Percentiles rank a stretch among this genome's conserved stretches.
These are phyloP conservation scores for Coemansia sp. DNA, from an alignment of 371 early-diverging fungal species.

Conservation along the genomic window DNA sequence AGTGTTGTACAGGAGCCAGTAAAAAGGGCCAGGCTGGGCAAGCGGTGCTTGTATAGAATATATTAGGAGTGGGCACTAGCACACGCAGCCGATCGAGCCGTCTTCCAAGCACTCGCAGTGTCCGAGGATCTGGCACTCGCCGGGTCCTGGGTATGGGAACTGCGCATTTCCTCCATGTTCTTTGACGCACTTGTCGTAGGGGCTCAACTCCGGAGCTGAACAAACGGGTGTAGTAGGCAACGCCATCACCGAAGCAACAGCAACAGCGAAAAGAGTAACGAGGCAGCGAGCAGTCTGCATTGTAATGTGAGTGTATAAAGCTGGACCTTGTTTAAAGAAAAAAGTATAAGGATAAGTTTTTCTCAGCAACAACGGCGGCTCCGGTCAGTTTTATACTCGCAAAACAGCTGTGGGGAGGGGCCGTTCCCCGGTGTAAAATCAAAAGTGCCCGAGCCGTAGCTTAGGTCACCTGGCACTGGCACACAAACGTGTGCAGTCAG, in stretches of 20 bases:
- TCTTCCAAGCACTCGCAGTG: constrained; percentile 29
- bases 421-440: neutral
- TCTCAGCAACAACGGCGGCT: neutral
- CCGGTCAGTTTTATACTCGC: neutral
- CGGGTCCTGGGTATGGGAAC: constrained; percentile 32
- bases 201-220: neutral
- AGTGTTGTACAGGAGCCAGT: neutral
- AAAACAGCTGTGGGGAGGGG: neutral
- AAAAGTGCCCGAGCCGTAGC: neutral
- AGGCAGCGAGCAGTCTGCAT: constrained; percentile 24
- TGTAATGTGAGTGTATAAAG: neutral
- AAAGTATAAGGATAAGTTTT: neutral
- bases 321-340: neutral
- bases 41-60: neutral
- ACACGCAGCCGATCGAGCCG: constrained; percentile 33
- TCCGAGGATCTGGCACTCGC: constrained; percentile 37
- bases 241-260: constrained; percentile 13
- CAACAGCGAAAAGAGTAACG: constrained; percentile 13
- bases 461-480: neutral
- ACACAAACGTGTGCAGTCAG: neutral
- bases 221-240: constrained; percentile 9
- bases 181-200: constrained; percentile 29
- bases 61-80: constrained; percentile 8
- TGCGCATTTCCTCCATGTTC: constrained; percentile 22
- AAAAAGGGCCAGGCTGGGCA: neutral